Conservation (phyloP, 805 yeast genomes). For the Tetrapisispora namnaoensis region DNA sequence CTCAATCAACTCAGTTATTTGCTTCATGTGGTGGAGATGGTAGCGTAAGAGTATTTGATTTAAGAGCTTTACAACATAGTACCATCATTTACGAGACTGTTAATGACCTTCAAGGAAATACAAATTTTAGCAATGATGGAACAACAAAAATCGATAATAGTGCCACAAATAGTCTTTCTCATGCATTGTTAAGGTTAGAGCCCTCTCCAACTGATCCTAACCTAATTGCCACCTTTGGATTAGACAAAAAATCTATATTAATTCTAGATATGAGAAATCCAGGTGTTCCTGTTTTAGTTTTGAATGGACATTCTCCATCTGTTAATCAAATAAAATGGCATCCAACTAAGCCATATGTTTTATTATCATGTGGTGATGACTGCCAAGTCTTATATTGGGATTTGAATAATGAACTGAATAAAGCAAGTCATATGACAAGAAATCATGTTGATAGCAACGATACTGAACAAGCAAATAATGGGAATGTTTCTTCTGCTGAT, state of each 20-base stretch:
- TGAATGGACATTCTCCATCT: constrained; percentile 58
- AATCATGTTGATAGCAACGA: neutral
- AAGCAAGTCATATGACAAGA: neutral
- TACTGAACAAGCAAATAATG: neutral
- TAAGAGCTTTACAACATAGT: constrained; percentile 81
- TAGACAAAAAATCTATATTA: constrained; percentile 52
- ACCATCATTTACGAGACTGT: constrained; percentile 84
- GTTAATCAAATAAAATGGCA: constrained; percentile 80
- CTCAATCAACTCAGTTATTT: constrained; percentile 60
- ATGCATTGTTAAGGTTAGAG: constrained; percentile 63
- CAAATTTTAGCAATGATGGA: neutral
- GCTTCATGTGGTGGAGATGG: constrained; percentile 96
- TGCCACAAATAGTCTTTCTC: constrained; percentile 20
- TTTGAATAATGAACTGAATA: constrained; percentile 26
- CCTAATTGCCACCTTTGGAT: constrained; percentile 73
- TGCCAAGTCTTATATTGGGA: constrained; percentile 70
- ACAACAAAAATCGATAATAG: neutral
- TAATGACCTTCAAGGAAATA: neutral
- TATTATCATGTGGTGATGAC: constrained; percentile 61
- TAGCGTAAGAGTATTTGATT: constrained; percentile 82
- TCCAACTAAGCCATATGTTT: constrained; percentile 49
- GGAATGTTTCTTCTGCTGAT: neutral
- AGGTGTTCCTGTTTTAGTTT: constrained; percentile 62
- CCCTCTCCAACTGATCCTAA: constrained; percentile 75
- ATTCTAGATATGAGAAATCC: constrained; percentile 83